A percentile compares a stretch with the other conserved stretches of the same genome.
Evolutionary conservation across 805 yeast species (phyloP).

Genomic region (Wickerhamiella parazyma): DNA sequence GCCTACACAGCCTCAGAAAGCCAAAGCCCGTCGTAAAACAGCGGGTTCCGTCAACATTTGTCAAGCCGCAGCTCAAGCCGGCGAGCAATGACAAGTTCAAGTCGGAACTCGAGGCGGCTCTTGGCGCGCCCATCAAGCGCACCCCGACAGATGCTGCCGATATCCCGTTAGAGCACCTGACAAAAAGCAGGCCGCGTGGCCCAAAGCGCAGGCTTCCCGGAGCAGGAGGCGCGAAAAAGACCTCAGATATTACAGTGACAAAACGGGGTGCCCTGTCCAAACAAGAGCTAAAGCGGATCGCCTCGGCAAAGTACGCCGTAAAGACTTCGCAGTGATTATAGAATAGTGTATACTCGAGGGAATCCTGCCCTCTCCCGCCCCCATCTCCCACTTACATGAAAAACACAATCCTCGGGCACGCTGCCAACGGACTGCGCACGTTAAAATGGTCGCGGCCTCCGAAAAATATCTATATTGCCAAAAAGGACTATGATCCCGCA

Average conservation of each 20-base stretch:
- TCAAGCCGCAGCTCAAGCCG: neutral
- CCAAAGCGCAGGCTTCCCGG: slow-evolving; percentile 5
- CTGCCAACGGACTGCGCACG: slow-evolving; percentile 14
- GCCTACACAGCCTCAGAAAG: slow-evolving; percentile 2
- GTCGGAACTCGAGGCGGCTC: neutral
- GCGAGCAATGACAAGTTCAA: neutral
- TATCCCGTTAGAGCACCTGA: slow-evolving; percentile 3
- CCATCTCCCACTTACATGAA: neutral
- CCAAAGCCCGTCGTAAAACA: neutral
- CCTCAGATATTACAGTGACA: neutral
- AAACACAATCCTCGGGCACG: slow-evolving; percentile 1
- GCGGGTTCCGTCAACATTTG: neutral
- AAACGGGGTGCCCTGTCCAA: slow-evolving; percentile 2
- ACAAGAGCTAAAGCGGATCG: slow-evolving; percentile 6
- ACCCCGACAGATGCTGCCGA: neutral
- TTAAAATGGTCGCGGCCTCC: slow-evolving; percentile 62
- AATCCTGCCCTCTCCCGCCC: no score
- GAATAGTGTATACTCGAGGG: no score
- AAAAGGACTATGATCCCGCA: slow-evolving; percentile 63
- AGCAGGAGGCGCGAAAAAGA: neutral
- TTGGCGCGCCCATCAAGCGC: neutral
- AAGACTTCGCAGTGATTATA: no score
- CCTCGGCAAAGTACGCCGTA: slow-evolving; percentile 5
- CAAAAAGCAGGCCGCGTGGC: slow-evolving; percentile 4
- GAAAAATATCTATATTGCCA: slow-evolving; percentile 63